Conservation (phyloP, 768 basidiomycete species). For the Mrakia gelida region DNA sequence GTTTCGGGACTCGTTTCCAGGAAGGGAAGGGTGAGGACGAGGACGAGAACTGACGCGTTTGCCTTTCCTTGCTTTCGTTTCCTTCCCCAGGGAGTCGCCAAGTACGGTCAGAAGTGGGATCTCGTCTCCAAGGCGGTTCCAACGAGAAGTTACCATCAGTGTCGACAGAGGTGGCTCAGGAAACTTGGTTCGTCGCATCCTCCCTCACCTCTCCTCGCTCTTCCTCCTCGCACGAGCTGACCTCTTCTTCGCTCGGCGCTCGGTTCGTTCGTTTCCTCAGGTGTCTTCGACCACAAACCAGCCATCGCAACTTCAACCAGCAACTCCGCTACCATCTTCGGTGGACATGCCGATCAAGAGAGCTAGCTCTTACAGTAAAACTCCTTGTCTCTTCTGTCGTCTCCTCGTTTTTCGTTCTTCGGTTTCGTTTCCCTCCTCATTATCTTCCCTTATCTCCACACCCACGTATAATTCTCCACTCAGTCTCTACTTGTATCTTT, state of each 20-base stretch:
- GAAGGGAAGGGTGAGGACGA: no score
- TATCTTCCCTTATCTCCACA: no score
- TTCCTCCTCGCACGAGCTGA: neutral
- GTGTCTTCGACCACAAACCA: constrained; percentile 28
- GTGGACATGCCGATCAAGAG: neutral
- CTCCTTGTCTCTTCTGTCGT: neutral
- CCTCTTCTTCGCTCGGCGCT: no score
- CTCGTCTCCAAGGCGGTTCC: constrained; percentile 37
- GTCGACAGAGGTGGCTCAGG: constrained; percentile 39
- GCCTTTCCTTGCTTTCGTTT: neutral
- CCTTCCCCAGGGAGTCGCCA: constrained; percentile 32
- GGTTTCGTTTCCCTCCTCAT: neutral
- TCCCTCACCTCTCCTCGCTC: neutral
- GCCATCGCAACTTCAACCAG: neutral
- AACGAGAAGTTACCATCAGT: constrained; percentile 40
- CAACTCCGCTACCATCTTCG: neutral
- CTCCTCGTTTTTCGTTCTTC: neutral
- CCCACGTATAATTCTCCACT: no score
- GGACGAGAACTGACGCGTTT: neutral
- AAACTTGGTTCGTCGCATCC: constrained; percentile 18
- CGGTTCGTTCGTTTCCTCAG: neutral
- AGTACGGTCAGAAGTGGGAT: constrained; percentile 40
- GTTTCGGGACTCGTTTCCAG: no score
- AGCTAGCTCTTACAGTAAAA: neutral
- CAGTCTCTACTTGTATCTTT: no score